phyloP scores from a whole-genome alignment of 352 stramenopile species.

The Halophytophthora batemanensis region DNA sequence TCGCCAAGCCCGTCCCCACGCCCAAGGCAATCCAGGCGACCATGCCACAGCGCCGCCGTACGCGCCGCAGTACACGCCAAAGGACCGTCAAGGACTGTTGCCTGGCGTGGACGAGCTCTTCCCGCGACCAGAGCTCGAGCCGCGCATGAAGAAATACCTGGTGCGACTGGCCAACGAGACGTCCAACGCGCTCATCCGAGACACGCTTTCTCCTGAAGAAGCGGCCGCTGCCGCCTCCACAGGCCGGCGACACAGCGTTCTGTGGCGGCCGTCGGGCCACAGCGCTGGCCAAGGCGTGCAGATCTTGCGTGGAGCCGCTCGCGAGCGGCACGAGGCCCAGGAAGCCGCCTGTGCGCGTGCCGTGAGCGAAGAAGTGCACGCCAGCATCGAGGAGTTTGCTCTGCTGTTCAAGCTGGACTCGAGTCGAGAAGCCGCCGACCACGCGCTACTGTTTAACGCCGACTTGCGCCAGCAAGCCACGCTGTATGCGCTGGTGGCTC shows the following conservation, averaged over 20 bases:
- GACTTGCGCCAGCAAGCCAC: conserved; percentile 71
- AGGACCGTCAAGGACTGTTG: background rate
- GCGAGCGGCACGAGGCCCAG: conserved; percentile 29
- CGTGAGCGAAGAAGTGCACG: conserved; percentile 60
- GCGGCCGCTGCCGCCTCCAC: conserved; percentile 5
- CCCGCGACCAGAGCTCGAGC: conserved; percentile 53
- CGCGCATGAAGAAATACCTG: conserved; percentile 75
- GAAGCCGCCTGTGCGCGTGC: conserved; percentile 65
- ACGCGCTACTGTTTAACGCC: conserved; percentile 75
- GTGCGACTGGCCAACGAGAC: conserved; percentile 78
- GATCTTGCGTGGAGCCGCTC: conserved; percentile 45
- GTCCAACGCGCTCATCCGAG: conserved; percentile 73
- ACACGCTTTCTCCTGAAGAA: conserved; percentile 56
- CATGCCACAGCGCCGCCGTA: too few species aligned
- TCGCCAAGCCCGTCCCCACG: too few species aligned
- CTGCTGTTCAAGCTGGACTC: conserved; percentile 81
- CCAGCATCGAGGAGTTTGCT: conserved; percentile 81
- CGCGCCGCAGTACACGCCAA: too few species aligned
- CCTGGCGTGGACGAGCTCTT: conserved; percentile 45
- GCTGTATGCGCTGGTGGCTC: conserved; percentile 71
- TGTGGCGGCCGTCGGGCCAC: conserved; percentile 52
- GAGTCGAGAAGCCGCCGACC: conserved; percentile 51
- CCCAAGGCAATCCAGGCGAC: too few species aligned
- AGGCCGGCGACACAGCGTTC: conserved; percentile 13
- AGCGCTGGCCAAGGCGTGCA: conserved; percentile 44